These are phyloP conservation scores for Aspergillus asperescens DNA, from an alignment of 495 filamentous ascomycete species.

Conservation along the genomic window DNA sequence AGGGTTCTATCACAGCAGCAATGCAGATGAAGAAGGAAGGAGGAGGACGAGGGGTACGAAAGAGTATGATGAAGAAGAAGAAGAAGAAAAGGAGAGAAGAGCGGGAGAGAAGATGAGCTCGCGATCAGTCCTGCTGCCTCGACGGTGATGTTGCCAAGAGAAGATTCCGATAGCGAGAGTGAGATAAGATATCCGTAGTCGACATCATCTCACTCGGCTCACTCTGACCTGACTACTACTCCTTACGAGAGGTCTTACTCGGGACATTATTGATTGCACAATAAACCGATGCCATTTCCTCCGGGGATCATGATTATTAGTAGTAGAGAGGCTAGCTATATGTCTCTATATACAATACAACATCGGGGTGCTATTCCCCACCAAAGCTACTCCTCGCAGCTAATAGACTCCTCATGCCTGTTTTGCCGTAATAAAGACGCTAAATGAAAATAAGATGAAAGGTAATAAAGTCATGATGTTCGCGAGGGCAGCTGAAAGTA, in stretches of 20 bases:
- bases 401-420: slow-evolving; percentile 19
- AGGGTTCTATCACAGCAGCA: neutral
- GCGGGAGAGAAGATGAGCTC: neutral
- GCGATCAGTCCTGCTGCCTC: neutral
- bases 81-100: neutral
- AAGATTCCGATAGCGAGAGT: slow-evolving; percentile 9
- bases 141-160: slow-evolving; percentile 6
- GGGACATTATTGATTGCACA: neutral
- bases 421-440: slow-evolving; percentile 21
- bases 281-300: slow-evolving; percentile 10
- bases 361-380: slow-evolving; percentile 16
- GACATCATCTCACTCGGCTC: neutral
- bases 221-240: neutral
- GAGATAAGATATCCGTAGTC: slow-evolving; percentile 8
- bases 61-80: neutral
- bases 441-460: slow-evolving; percentile 18
- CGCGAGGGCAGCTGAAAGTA: neutral
- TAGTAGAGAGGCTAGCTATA: slow-evolving; percentile 14
- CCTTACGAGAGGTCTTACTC: neutral
- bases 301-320: slow-evolving; percentile 13
- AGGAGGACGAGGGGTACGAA: neutral
- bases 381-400: slow-evolving; percentile 11
- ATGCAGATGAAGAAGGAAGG: neutral
- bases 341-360: slow-evolving; percentile 24
- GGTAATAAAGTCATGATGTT: slow-evolving; percentile 9